Conservation (phyloP, 148 eudicot genomes). For the Rhododendron vialii region DNA sequence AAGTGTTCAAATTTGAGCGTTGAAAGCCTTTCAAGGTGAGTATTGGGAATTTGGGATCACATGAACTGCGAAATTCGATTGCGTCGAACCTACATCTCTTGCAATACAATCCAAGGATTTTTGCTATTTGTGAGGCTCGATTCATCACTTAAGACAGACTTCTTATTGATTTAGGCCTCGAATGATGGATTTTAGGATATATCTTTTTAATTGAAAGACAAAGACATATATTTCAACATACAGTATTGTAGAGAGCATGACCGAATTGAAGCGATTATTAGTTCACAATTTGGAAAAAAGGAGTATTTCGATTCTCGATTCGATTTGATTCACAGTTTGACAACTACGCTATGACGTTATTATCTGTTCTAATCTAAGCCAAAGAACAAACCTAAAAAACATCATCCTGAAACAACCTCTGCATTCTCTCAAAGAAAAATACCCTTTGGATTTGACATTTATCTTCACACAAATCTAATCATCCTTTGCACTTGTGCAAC, state of each 20-base stretch:
- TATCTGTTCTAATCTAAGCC: not conserved
- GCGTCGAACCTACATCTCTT: too few species aligned
- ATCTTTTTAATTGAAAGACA: not conserved
- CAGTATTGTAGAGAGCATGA: not conserved
- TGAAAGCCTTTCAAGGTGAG: too few species aligned
- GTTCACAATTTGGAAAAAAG: not conserved
- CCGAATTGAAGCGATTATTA: not conserved
- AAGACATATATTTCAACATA: not conserved
- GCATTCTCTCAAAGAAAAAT: not conserved
- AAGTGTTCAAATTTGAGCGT: too few species aligned
- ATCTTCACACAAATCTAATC: not conserved
- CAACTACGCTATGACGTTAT: not conserved
- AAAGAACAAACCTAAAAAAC: not conserved
- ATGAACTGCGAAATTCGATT: too few species aligned
- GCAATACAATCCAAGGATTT: too few species aligned
- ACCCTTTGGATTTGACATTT: not conserved
- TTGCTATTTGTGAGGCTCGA: not conserved
- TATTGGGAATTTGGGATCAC: too few species aligned
- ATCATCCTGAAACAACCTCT: not conserved
- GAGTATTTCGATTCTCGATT: not conserved
- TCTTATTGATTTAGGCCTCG: not conserved
- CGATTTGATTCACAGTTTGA: too few species aligned
- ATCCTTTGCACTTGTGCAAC: not conserved
- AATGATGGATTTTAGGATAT: not conserved
- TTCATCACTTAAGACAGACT: not conserved